Conservation (phyloP, 2,329 filamentous ascomycete species). For the Monosporascus sp. region DNA sequence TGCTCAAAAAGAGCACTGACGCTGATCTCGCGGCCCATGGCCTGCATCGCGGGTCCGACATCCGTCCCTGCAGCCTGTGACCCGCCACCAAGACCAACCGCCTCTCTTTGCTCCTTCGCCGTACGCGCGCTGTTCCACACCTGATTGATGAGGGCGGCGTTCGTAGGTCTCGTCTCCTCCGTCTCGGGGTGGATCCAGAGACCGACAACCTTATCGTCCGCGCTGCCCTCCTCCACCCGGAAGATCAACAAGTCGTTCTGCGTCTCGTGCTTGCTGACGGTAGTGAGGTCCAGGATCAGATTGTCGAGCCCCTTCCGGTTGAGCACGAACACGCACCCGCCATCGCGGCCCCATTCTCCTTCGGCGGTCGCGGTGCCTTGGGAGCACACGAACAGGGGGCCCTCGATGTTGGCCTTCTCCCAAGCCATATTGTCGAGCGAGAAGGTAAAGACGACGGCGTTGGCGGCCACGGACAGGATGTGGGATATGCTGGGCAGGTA, state of each 20-base stretch:
- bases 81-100: slow-evolving; percentile 3
- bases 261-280: slow-evolving; percentile 59
- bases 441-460: slow-evolving; percentile 82
- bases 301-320: slow-evolving; percentile 70
- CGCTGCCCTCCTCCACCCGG: slow-evolving; percentile 29
- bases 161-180: slow-evolving; percentile 18
- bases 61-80: slow-evolving; percentile 2
- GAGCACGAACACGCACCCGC: slow-evolving; percentile 61
- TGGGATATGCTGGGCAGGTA: slow-evolving; percentile 69
- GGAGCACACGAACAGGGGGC: slow-evolving; percentile 82
- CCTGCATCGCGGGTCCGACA: slow-evolving; percentile 4
- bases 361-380: slow-evolving; percentile 35
- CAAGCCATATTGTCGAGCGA: slow-evolving; percentile 55
- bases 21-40: slow-evolving; percentile 34
- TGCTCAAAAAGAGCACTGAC: slow-evolving; percentile 41
- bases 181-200: slow-evolving; percentile 23
- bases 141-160: slow-evolving; percentile 20
- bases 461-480: slow-evolving; percentile 77
- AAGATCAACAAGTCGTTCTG: slow-evolving; percentile 50
- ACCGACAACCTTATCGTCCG: slow-evolving; percentile 16
- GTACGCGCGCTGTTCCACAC: slow-evolving; percentile 22
- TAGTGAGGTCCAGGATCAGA: slow-evolving; percentile 59
- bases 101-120: slow-evolving; percentile 7
- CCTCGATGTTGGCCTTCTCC: slow-evolving; percentile 83
- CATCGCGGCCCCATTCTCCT: slow-evolving; percentile 27